A percentile compares a stretch with the other conserved stretches of the same genome.
These are phyloP conservation scores for Diaporthe humulicola DNA, from an alignment of 2,329 filamentous ascomycete species.

Conservation along the genomic window DNA sequence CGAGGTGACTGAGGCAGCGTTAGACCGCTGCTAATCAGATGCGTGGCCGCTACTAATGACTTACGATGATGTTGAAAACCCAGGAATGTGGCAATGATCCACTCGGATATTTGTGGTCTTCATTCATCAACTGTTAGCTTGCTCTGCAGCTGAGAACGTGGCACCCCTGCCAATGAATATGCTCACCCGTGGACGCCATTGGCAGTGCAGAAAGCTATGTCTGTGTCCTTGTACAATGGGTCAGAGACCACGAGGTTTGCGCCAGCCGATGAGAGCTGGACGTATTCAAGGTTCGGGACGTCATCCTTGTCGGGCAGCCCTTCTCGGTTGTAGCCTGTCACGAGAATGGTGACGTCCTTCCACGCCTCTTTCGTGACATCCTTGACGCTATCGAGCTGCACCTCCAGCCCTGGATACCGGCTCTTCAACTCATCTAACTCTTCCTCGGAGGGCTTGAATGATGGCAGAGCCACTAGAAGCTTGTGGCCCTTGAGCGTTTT, in stretches of 20 bases:
- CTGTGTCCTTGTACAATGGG: slow-evolving; percentile 63
- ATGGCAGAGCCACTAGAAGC: slow-evolving; percentile 56
- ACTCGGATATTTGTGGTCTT: slow-evolving; percentile 70
- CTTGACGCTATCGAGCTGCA: slow-evolving; percentile 51
- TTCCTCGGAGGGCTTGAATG: slow-evolving; percentile 47
- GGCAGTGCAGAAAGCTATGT: slow-evolving; percentile 65
- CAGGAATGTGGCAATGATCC: slow-evolving; percentile 66
- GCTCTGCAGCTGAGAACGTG: neutral
- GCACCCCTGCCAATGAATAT: neutral
- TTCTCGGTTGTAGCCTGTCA: slow-evolving; percentile 54
- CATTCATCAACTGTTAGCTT: neutral
- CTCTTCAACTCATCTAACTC: slow-evolving; percentile 54
- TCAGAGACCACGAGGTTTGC: slow-evolving; percentile 62
- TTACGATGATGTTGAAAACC: slow-evolving; percentile 61
- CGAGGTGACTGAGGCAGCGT: slow-evolving; percentile 53
- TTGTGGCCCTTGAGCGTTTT: slow-evolving; percentile 61
- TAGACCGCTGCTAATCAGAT: neutral
- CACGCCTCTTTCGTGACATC: slow-evolving; percentile 55
- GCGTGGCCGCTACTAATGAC: slow-evolving; percentile 39
- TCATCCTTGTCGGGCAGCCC: slow-evolving; percentile 58
- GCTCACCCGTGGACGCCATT: slow-evolving; percentile 70
- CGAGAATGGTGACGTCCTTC: slow-evolving; percentile 60
- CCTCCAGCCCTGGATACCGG: slow-evolving; percentile 59
- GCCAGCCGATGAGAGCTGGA: slow-evolving; percentile 68
- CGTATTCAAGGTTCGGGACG: slow-evolving; percentile 63